A percentile compares a stretch with the other conserved stretches of the same genome.
Conservation (phyloP, 768 basidiomycete genomes). For the Strobilomyces echinocephalus region DNA sequence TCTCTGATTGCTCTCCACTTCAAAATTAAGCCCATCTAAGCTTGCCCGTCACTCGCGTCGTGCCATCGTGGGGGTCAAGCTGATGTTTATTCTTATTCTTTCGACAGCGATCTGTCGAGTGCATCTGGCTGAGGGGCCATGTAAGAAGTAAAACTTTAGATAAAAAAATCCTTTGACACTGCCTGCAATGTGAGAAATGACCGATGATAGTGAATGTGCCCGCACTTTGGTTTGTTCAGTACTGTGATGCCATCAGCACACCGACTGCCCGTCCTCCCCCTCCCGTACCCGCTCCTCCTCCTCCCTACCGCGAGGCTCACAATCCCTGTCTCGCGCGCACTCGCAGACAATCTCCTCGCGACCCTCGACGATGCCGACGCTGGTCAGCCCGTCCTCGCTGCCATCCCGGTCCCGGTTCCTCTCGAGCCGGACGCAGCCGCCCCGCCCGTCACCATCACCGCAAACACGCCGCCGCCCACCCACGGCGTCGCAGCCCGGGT, state of each 20-base stretch:
- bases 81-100: neutral
- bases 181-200: constrained; percentile 1
- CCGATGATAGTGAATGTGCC: neutral
- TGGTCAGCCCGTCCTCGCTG: constrained; percentile 61
- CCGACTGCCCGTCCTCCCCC: constrained; percentile 62
- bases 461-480: constrained; percentile 34
- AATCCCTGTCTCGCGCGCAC: constrained; percentile 54
- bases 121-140: constrained; percentile 20
- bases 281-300: constrained; percentile 68
- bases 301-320: constrained; percentile 70
- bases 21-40: constrained; percentile 98
- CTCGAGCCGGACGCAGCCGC: constrained; percentile 15
- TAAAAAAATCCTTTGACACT: constrained; percentile 26
- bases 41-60: no score
- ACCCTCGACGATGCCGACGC: constrained; percentile 67
- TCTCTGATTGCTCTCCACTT: constrained; percentile 98
- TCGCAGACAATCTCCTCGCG: constrained; percentile 61
- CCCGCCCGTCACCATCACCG: neutral
- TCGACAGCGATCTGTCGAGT: constrained; percentile 43
- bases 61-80: no score
- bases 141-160: constrained; percentile 42
- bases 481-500: constrained; percentile 72
- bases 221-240: neutral
- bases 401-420: constrained; percentile 45
- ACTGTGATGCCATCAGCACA: constrained; percentile 23